Conservation (phyloP, 768 basidiomycete species). For the Suillus fuscotomentosus region DNA sequence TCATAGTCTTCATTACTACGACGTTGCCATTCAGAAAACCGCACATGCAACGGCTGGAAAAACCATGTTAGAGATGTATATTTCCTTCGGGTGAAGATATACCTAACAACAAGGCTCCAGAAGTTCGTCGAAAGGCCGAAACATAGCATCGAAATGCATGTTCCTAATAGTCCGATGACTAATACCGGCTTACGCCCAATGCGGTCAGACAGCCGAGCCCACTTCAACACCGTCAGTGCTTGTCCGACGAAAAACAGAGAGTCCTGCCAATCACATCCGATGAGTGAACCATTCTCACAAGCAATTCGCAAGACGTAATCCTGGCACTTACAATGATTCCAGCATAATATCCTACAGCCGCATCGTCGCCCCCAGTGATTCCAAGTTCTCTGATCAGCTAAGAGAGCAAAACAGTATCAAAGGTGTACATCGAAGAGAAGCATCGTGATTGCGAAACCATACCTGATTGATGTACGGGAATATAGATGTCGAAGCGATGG, state of each 20-base stretch:
- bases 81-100: background rate
- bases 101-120: slow-evolving; percentile 56
- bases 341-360: slow-evolving; percentile 70
- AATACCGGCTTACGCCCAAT: slow-evolving; percentile 64
- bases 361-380: slow-evolving; percentile 60
- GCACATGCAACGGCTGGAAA: slow-evolving; percentile 31
- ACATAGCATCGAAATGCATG: slow-evolving; percentile 48
- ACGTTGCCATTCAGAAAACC: slow-evolving; percentile 38
- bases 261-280: slow-evolving; percentile 38
- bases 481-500: slow-evolving; percentile 45
- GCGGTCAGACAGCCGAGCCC: slow-evolving; percentile 61
- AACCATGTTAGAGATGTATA: background rate
- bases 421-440: background rate
- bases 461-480: slow-evolving; percentile 53
- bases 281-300: background rate
- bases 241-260: slow-evolving; percentile 62
- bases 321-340: slow-evolving; percentile 49
- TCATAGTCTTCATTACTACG: slow-evolving; percentile 67
- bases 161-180: slow-evolving; percentile 51
- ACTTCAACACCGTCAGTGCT: slow-evolving; percentile 56
- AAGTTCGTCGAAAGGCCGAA: slow-evolving; percentile 66
- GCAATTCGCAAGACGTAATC: background rate
- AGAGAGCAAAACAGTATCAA: background rate
- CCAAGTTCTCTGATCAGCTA: slow-evolving; percentile 64
- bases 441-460: background rate